A percentile compares a stretch with the other conserved stretches of the same genome.
These are phyloP conservation scores for Penicillium freii DNA, from an alignment of 2,329 filamentous ascomycete genomes.

Conservation along the genomic window DNA sequence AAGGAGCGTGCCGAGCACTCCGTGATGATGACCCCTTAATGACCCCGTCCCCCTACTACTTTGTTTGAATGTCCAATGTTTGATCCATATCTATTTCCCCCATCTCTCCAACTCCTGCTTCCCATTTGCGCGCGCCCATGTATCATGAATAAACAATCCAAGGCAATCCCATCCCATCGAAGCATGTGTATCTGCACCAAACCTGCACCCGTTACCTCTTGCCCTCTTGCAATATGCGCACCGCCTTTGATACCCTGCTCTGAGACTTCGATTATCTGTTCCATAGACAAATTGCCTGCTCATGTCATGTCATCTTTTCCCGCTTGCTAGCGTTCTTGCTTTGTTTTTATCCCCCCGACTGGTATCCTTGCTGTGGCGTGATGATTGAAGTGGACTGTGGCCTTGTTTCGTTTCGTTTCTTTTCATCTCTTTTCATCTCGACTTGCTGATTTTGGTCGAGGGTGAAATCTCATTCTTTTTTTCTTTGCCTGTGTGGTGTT, in stretches of 20 bases:
- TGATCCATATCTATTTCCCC: not conserved
- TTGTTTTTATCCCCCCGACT: not conserved
- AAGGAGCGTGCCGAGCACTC: constrained; percentile 55
- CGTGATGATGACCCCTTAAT: constrained; percentile 30
- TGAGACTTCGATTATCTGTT: constrained; percentile 16
- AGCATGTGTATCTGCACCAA: constrained; percentile 2
- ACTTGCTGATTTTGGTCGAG: not conserved
- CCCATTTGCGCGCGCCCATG: constrained; percentile 6
- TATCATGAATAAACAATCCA: constrained; percentile 15
- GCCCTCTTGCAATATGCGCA: constrained; percentile 1
- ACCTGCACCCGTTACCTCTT: not conserved
- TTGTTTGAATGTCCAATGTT: constrained; percentile 7
- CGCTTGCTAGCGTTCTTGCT: constrained; percentile 12
- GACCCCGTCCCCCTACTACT: constrained; percentile 1
- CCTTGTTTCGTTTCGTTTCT: not conserved
- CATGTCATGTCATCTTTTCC: constrained; percentile 14
- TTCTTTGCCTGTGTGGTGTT: constrained; percentile 10
- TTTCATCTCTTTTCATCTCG: not conserved
- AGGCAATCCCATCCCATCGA: constrained; percentile 2
- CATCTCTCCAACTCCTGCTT: constrained; percentile 1
- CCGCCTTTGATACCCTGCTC: constrained; percentile 8
- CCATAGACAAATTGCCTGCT: constrained; percentile 22
- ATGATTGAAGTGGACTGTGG: not conserved
- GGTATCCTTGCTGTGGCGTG: not conserved
- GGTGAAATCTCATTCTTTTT: not conserved